Percentiles rank a stretch among this genome's conserved stretches.
Conservation (phyloP, 352 stramenopile species). For the Phytophthora niederhauseri region DNA sequence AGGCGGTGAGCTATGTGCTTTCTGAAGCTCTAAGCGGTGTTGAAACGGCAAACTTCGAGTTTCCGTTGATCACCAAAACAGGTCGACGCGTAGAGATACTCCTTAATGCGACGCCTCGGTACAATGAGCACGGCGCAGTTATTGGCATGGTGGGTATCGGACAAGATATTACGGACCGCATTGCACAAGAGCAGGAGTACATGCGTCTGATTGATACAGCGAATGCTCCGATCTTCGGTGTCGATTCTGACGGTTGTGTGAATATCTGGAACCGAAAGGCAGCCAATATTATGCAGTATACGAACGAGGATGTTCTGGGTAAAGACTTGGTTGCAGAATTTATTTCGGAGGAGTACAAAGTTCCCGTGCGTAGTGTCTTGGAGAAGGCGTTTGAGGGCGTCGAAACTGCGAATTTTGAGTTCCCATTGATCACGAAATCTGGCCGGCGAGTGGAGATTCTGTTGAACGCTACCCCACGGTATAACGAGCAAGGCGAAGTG, state of each 20-base stretch:
- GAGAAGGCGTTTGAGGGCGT: constrained; percentile 60
- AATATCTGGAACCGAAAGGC: constrained; percentile 76
- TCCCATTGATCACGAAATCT: constrained; percentile 57
- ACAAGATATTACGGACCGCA: constrained; percentile 67
- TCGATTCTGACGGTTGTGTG: constrained; percentile 55
- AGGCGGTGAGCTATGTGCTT: constrained; percentile 57
- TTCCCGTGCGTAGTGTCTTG: constrained; percentile 35
- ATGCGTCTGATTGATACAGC: constrained; percentile 71
- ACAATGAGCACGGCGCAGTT: constrained; percentile 52
- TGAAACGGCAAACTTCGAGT: constrained; percentile 71
- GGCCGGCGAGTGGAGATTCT: constrained; percentile 54
- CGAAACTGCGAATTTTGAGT: constrained; percentile 62
- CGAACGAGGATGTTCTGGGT: constrained; percentile 53
- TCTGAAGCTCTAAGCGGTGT: constrained; percentile 61
- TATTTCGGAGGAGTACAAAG: constrained; percentile 39
- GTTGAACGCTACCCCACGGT: constrained; percentile 55
- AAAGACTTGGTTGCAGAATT: constrained; percentile 47
- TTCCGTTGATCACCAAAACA: constrained; percentile 58
- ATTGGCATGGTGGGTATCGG: constrained; percentile 69
- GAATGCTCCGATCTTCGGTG: constrained; percentile 74
- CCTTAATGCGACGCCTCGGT: constrained; percentile 56
- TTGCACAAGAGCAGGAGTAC: constrained; percentile 75
- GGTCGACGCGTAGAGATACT: constrained; percentile 50
- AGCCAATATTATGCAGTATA: constrained; percentile 61
- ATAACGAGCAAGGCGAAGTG: constrained; percentile 57